Base-by-base conservation (phyloP, 768 basidiomycete genomes). In the Amanita jacksonii region DNA sequence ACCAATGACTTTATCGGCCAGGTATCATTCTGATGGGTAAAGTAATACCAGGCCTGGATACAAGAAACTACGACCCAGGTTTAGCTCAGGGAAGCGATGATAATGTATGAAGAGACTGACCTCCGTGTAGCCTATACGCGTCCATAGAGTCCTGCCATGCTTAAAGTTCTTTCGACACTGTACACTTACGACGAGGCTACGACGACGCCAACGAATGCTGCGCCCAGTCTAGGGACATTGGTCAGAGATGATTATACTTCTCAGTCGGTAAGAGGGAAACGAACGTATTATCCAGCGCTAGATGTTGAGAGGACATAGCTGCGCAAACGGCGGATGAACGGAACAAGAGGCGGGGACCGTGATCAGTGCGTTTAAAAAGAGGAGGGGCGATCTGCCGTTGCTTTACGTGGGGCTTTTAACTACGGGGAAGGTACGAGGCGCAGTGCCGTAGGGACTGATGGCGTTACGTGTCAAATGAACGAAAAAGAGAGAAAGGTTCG, bases 31-130 rank as follows among this genome's bases (percentile, higher is more conserved):
- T 73, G 69, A 52, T 78, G 67, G 12, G 59, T 63, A 45, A 57
- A 77, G 51, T 79, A 80, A 49, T 70, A 76, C 65, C 67, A 76
- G 1, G 68, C 64, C 54, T 80, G 78, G 22, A 78, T 57, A 31
- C 63, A 63, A 5, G 73, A 73, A n/a, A 77, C 77, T 80, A 15
- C 9, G 19, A 19, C n/a, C 25, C 41, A 8, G 8, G 8, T 41
- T 41, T 43, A 33, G 28, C 34, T 34, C 34, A 41, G 24, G 23
- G 20, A 1, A 13, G 16, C 23, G 15, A 24, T 2, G 5, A 24
- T 12, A 28, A 24, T 41, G 22, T 32, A 41, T 22, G 5, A 13
- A 33, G 20, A 1, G 15, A 53, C 61, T 8, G 44, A 76, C 76
- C 69, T 59, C 75, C 76, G 38, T 73, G 68, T 9, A 77, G 55